These are phyloP conservation scores for Theobroma cacao DNA, from an alignment of 345 rosid genomes.

Conservation along the genomic window DNA sequence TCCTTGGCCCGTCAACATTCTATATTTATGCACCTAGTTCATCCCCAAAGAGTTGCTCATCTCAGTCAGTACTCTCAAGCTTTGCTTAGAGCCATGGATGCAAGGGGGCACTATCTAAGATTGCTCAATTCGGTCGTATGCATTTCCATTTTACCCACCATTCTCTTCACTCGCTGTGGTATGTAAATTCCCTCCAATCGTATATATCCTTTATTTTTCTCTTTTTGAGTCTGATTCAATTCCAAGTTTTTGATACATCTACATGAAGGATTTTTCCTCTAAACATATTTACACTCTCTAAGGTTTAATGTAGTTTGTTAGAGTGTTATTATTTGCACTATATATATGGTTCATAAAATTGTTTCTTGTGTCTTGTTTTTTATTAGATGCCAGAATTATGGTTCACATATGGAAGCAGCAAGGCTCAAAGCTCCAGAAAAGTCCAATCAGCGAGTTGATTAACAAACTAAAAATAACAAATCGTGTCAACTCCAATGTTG, in stretches of 20 bases:
- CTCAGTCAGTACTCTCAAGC: neutral
- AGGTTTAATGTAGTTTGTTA: neutral
- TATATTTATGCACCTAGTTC: neutral
- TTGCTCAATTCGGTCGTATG: neutral
- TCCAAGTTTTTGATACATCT: too few relatives aligned
- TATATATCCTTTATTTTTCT: neutral
- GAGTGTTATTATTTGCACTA: too few relatives aligned
- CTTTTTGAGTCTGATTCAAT: neutral
- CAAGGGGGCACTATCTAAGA: neutral
- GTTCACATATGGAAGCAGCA: neutral
- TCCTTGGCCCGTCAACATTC: neutral
- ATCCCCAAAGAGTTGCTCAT: neutral
- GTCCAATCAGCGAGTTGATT: neutral
- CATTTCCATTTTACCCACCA: slow-evolving; percentile 12
- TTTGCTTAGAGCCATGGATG: slow-evolving; percentile 14
- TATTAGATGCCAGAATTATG: slow-evolving; percentile 29
- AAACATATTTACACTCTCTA: too few relatives aligned
- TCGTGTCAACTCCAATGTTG: neutral
- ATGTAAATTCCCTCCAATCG: neutral
- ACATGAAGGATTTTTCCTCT: too few relatives aligned
- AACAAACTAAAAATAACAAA: neutral
- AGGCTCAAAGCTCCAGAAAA: neutral
- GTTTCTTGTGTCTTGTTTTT: neutral
- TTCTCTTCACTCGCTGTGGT: slow-evolving; percentile 26
- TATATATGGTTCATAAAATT: neutral